Base-by-base conservation (phyloP, 306 rosid species). In the Dryas alaskensis region DNA sequence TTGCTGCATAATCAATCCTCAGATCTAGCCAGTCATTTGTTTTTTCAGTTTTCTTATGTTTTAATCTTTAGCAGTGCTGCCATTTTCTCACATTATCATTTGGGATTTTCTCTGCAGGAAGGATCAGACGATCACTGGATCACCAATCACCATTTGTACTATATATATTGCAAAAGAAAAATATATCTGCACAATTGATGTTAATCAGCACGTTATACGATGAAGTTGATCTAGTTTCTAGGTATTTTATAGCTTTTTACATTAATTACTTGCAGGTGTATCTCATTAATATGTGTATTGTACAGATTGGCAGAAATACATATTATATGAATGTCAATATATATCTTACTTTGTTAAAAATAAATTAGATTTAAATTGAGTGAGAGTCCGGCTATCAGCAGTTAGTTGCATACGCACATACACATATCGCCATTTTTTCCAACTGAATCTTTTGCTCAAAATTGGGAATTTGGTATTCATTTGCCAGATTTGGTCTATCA, bases 31-130 rank as follows among this genome's bases (percentile, higher is more conserved):
- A 4, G 48, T 64, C 68, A 3, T 58, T 72, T 14, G 6, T 25
- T 44, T 40, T 69, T 52, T 63, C 13, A 8, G 31, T 63, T 40
- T 69, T 19, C 39, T 39, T 17, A 6, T 37, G 45, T 58, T 53
- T 3, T 57, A 22, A 69, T 67, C 60, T 51, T 39, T 45, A 37
- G 14, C 73, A 31, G 61, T 68, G n/a, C 0, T 55, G 65, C 60
- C 65, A 70, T 70, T 70, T 45, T 46, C 55, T 45, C 75, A 72
- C 57, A 72, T 72, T 46, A 57, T 58, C 57, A 3, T 58, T 58
- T 25, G 49, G 52, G 73, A 53, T 37, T 61, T 7, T 53, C 9
- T n/a, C 14, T 39, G 66, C 66, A 5, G 25, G 46, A 61, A 31
- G 65, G 65, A 60, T 60, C 44, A 27, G 65, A 27, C 2, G 31